A percentile compares a stretch with the other conserved stretches of the same genome.
Evolutionary conservation across 805 yeast genomes (phyloP).

Genomic region (Suhomyces xylopsoci): DNA sequence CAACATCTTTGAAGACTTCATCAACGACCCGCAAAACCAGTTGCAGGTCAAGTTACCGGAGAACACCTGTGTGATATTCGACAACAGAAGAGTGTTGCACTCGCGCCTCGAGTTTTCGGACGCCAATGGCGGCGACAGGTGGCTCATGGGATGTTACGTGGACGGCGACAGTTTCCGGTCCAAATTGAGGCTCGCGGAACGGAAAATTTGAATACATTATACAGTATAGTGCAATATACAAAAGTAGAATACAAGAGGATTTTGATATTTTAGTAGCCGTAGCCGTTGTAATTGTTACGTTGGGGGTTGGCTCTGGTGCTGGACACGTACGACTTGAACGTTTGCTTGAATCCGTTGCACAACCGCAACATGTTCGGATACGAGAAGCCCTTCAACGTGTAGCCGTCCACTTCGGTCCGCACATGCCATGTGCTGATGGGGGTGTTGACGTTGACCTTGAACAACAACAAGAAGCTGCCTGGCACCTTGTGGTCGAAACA

Average conservation of each 20-base stretch:
- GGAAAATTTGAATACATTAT: background rate
- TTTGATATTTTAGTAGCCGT: conserved; percentile 17
- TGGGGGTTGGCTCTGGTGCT: conserved; percentile 15
- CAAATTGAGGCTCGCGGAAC: conserved; percentile 37
- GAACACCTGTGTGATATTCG: conserved; percentile 63
- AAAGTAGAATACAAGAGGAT: conserved; percentile 1
- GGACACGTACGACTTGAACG: conserved; percentile 36
- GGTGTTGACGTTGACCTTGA: conserved; percentile 72
- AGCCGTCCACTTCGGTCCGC: conserved; percentile 85
- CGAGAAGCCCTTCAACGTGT: conserved; percentile 68
- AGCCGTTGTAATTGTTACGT: conserved; percentile 19
- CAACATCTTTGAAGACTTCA: conserved; percentile 54
- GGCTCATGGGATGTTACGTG: conserved; percentile 75
- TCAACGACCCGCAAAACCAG: conserved; percentile 53
- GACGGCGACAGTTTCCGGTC: conserved; percentile 71
- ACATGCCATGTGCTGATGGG: conserved; percentile 85
- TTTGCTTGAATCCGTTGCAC: conserved; percentile 92
- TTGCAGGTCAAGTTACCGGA: conserved; percentile 52
- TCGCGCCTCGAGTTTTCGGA: conserved; percentile 48
- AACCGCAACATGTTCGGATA: conserved; percentile 88
- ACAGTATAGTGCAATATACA: conserved; percentile 3
- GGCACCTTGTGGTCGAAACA: conserved; percentile 88
- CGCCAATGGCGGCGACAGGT: conserved; percentile 51
- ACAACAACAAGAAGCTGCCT: conserved; percentile 87
- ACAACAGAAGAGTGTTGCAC: conserved; percentile 69